Base-by-base conservation (phyloP, 2,329 filamentous ascomycete genomes). In the Cladosporium oxysporum region DNA sequence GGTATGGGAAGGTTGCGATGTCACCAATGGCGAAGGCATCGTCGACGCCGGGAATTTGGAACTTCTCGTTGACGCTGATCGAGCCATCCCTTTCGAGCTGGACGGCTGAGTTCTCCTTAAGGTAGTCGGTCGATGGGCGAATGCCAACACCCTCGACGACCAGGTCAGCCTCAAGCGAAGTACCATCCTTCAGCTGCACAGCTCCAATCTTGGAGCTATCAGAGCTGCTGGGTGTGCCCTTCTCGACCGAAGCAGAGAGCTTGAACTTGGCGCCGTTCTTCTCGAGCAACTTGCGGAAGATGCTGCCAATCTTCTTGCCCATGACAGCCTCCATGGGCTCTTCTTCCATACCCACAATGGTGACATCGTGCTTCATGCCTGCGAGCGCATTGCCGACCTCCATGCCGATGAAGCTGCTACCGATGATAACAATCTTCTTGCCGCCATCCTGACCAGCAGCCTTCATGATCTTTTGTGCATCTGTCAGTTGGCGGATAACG, bases 391-490 rank as follows among this genome's bases (percentile, higher is more conserved):
- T 95, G 68, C 91, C 94, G n/a, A 96, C 87, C 79, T 99, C 95
- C 91, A 99, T 96, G 49, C 95, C 95, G 75, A 99, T 99, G 79
- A 99, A 99, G 0, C 92, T 96, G 66, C 91, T 94, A 49, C 95
- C 95, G 63, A 99, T 84, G 16, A 99, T 84, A 57, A 97, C 92
- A 70, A 99, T 88, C 79, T 97, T 97, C 84, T 97, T 97, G 66
- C 88, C 88, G 75, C 91, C 90, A 52, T 91, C 87, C 33, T 86
- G 81, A 7, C 92, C 92, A 57, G 96, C 91, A 7, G 92, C 92
- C 1, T 83, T 84, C 29, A 92, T 84, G 70, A 99, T 97, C 66
- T 84, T 84, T 76, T 93, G 87, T 0, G 89, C 87, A 74, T 98
- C 89, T 50, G 89, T 84, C n/a, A 96, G 83, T 12, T 83, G 89